phyloP scores from a whole-genome alignment of 169 alveolate genomes.

The Plasmodium inui region DNA sequence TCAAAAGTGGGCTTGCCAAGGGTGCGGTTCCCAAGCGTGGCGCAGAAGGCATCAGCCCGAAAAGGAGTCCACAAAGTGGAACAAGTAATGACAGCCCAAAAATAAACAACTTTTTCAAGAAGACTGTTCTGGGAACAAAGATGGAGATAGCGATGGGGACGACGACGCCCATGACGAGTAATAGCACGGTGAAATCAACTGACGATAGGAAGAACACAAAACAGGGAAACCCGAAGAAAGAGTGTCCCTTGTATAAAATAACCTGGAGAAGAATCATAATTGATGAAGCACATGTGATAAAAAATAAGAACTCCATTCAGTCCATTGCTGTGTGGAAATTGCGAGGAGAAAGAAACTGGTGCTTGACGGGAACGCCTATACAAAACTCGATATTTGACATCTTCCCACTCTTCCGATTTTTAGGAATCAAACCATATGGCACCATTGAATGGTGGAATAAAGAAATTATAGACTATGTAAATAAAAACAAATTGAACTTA shows the following conservation, averaged over 20 bases:
- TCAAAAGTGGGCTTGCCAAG: no score
- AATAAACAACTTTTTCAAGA: slow-evolving; percentile 39
- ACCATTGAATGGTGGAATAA: slow-evolving; percentile 87
- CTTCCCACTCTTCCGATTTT: slow-evolving; percentile 89
- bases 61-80: background rate
- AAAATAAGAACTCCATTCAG: slow-evolving; percentile 85
- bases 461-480: slow-evolving; percentile 79
- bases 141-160: background rate
- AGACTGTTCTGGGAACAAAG: background rate
- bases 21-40: background rate
- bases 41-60: background rate
- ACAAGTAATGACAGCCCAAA: background rate
- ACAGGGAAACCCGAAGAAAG: background rate
- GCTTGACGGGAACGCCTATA: slow-evolving; percentile 96
- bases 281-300: slow-evolving; percentile 94
- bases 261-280: slow-evolving; percentile 89
- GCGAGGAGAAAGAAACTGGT: slow-evolving; percentile 90
- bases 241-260: slow-evolving; percentile 81
- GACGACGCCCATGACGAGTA: background rate
- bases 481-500: slow-evolving; percentile 78
- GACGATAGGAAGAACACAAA: slow-evolving; percentile 18
- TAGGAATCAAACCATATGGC: slow-evolving; percentile 90
- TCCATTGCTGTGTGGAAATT: slow-evolving; percentile 88
- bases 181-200: background rate
- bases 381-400: slow-evolving; percentile 92